These are phyloP conservation scores for Carex arenaria DNA, from an alignment of 202 grass and related monocot genomes.

Conservation along the genomic window DNA sequence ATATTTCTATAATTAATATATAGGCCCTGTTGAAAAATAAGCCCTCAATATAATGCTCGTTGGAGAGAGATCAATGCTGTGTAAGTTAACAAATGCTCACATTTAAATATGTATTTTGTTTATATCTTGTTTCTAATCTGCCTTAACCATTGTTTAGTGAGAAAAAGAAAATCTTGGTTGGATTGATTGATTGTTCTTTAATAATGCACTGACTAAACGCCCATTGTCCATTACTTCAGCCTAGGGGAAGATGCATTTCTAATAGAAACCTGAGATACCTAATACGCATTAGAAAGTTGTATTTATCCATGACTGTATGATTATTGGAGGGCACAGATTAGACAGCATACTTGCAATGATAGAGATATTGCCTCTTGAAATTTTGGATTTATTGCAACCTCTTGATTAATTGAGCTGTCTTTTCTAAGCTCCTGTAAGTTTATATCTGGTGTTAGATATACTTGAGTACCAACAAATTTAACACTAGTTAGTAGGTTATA, in stretches of 20 bases:
- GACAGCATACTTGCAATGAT: constrained; percentile 15
- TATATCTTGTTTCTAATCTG: not conserved
- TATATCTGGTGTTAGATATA: not conserved
- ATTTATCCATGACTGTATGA: not conserved
- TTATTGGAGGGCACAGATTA: not conserved
- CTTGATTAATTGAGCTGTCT: constrained; percentile 10
- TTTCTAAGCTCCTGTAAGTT: not conserved
- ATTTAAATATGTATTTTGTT: not conserved
- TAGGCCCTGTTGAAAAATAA: not conserved
- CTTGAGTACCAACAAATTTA: not conserved
- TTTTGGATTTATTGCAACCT: not conserved
- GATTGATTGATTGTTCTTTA: not conserved
- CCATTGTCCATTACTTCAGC: not conserved
- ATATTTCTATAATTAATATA: not conserved
- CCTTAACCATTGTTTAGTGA: not conserved
- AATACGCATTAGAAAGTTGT: constrained; percentile 9
- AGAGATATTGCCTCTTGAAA: not conserved
- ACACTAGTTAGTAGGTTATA: not conserved
- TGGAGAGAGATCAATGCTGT: not conserved
- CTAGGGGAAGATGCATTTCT: not conserved
- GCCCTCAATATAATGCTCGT: not conserved
- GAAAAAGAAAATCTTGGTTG: not conserved
- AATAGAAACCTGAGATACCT: not conserved
- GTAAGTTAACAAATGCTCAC: not conserved
- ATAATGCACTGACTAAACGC: not conserved